phyloP scores from a whole-genome alignment of 257 asterid species.

The Prunella vulgaris region DNA sequence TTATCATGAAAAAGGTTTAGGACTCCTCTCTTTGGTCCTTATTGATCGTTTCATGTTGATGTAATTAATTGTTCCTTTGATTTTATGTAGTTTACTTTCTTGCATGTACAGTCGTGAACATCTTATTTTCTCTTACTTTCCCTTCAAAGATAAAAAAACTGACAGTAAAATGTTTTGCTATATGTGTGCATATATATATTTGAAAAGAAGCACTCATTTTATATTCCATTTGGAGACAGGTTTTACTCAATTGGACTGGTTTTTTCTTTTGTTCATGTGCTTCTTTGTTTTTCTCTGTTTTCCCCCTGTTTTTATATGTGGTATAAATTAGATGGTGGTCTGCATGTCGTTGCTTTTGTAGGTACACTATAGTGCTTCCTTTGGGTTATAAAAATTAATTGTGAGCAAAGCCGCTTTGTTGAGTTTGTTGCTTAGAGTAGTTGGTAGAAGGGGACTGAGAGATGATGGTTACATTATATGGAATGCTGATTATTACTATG shows the following conservation, averaged over 20 bases:
- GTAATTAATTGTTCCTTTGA: not conserved
- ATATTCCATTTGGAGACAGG: not conserved
- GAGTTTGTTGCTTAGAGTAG: not conserved
- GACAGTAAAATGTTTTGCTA: not conserved
- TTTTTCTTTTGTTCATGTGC: not conserved
- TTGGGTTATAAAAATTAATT: not conserved
- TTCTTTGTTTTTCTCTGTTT: not conserved
- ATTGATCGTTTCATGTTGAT: not conserved
- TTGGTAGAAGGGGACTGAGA: not conserved
- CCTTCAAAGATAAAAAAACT: not conserved
- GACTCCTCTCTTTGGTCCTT: not conserved
- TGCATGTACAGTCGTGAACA: not conserved
- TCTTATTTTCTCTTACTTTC: not conserved
- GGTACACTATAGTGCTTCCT: not conserved
- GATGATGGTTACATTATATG: not conserved
- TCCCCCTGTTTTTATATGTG: not conserved
- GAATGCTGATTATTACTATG: not conserved
- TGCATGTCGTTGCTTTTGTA: not conserved
- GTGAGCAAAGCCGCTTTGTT: not conserved
- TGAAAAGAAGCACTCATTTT: not conserved
- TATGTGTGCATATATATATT: not conserved
- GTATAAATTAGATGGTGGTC: not conserved
- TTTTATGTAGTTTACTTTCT: not conserved
- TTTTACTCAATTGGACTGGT: not conserved
- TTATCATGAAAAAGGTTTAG: not conserved